Evolutionary conservation across 257 asterid genomes (phyloP).

Genomic region (Jasminum sambac): DNA sequence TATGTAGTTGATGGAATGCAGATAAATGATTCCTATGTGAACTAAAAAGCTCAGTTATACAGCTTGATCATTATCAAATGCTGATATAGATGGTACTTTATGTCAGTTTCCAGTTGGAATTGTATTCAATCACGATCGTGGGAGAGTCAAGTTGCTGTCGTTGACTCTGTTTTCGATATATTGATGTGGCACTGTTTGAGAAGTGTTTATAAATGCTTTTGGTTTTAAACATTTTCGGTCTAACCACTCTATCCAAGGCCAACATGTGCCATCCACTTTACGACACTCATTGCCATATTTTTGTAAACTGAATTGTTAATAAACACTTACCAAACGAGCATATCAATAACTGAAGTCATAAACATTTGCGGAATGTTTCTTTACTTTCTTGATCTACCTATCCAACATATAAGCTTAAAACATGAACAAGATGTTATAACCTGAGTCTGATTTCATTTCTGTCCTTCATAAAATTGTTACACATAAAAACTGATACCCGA

Average conservation of each 20-base stretch:
- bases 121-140: background rate
- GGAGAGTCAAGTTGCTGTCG: background rate
- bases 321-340: too few relatives aligned
- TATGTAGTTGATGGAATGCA: background rate
- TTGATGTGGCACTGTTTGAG: too few relatives aligned
- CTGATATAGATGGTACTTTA: background rate
- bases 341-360: too few relatives aligned
- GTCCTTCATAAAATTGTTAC: background rate
- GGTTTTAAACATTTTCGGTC: too few relatives aligned
- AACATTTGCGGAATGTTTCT: background rate
- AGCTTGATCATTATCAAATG: background rate
- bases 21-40: background rate
- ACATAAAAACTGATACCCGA: background rate
- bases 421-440: background rate
- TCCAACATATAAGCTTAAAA: background rate
- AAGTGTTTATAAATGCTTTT: too few relatives aligned
- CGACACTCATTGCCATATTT: too few relatives aligned
- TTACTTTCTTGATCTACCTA: constrained; percentile 1
- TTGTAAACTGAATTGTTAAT: too few relatives aligned
- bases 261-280: too few relatives aligned
- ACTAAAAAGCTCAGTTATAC: background rate
- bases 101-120: background rate
- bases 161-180: background rate
- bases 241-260: too few relatives aligned
- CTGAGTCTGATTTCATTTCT: background rate